Conservation (phyloP, 495 filamentous ascomycete genomes). For the Lindgomyces ingoldianus region DNA sequence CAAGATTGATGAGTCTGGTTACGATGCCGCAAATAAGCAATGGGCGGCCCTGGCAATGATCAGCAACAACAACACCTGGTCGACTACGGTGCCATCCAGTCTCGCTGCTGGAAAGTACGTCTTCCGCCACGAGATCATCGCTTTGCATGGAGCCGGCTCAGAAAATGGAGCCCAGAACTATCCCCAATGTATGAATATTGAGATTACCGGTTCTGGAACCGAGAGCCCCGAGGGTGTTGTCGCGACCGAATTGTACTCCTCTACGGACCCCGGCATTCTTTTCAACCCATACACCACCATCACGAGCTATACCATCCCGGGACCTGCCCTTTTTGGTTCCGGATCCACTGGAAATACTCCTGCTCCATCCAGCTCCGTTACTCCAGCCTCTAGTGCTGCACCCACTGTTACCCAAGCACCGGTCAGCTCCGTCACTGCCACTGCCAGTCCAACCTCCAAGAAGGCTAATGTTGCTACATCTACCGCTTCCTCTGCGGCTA, state of each 20-base stretch:
- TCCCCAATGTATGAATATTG: constrained; percentile 35
- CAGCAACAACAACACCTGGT: constrained; percentile 30
- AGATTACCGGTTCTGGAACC: constrained; percentile 23
- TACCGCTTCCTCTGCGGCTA: neutral
- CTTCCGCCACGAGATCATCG: constrained; percentile 36
- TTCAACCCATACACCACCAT: constrained; percentile 23
- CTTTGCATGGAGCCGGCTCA: constrained; percentile 20
- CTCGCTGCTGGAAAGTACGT: constrained; percentile 33
- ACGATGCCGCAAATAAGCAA: neutral
- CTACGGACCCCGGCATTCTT: constrained; percentile 23
- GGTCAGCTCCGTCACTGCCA: neutral
- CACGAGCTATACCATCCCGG: constrained; percentile 30
- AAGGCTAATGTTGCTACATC: constrained; percentile 2
- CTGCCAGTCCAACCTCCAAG: constrained; percentile 1
- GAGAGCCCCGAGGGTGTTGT: constrained; percentile 21
- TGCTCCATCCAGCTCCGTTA: neutral
- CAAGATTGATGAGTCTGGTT: constrained; percentile 35
- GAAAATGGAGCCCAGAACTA: constrained; percentile 34
- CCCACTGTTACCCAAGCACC: constrained; percentile 3
- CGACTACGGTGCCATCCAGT: constrained; percentile 23
- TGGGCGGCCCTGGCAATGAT: constrained; percentile 36
- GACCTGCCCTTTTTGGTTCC: constrained; percentile 18
- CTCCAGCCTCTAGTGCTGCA: neutral
- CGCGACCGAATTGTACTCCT: constrained; percentile 20
- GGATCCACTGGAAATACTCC: no score